A percentile compares a stretch with the other conserved stretches of the same genome.
phyloP scores from a whole-genome alignment of 2,329 filamentous ascomycete genomes.

The Scopulariopsis brevicaulis region DNA sequence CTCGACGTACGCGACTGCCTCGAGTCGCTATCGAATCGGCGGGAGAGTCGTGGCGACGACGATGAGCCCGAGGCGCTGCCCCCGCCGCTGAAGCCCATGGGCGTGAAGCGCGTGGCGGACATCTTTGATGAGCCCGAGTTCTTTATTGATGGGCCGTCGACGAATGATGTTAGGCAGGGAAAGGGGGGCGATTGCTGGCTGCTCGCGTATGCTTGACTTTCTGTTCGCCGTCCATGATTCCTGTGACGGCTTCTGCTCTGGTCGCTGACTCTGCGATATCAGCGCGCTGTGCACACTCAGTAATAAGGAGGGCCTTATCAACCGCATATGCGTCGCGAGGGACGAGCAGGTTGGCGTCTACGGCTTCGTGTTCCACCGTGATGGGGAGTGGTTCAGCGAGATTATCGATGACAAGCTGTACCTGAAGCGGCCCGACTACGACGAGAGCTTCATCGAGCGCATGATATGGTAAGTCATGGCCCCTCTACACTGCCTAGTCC shows the following conservation, averaged over 20 bases:
- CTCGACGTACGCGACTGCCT: slow-evolving; percentile 21
- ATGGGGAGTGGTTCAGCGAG: slow-evolving; percentile 60
- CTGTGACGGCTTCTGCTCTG: neutral
- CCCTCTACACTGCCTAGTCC: slow-evolving; percentile 1
- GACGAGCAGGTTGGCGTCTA: slow-evolving; percentile 70
- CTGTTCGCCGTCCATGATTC: neutral
- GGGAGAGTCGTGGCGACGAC: slow-evolving; percentile 1
- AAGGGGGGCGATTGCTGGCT: slow-evolving; percentile 78
- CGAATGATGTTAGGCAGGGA: slow-evolving; percentile 71
- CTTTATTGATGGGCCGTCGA: slow-evolving; percentile 64
- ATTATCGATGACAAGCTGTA: slow-evolving; percentile 44
- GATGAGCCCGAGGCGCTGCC: slow-evolving; percentile 1
- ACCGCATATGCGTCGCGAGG: slow-evolving; percentile 60
- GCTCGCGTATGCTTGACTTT: slow-evolving; percentile 37
- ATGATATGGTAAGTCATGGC: slow-evolving; percentile 25
- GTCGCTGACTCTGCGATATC: neutral
- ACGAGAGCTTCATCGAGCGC: slow-evolving; percentile 40
- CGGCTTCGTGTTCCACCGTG: slow-evolving; percentile 74
- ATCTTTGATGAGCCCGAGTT: slow-evolving; percentile 70
- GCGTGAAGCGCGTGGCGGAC: slow-evolving; percentile 52
- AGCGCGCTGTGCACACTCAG: slow-evolving; percentile 61
- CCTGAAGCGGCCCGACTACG: slow-evolving; percentile 43
- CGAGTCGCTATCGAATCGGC: slow-evolving; percentile 26
- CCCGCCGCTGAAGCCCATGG: slow-evolving; percentile 26
- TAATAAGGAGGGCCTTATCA: slow-evolving; percentile 61